These are phyloP conservation scores for Exophiala sp. DNA, from an alignment of 2,329 filamentous ascomycete species.

Conservation along the genomic window DNA sequence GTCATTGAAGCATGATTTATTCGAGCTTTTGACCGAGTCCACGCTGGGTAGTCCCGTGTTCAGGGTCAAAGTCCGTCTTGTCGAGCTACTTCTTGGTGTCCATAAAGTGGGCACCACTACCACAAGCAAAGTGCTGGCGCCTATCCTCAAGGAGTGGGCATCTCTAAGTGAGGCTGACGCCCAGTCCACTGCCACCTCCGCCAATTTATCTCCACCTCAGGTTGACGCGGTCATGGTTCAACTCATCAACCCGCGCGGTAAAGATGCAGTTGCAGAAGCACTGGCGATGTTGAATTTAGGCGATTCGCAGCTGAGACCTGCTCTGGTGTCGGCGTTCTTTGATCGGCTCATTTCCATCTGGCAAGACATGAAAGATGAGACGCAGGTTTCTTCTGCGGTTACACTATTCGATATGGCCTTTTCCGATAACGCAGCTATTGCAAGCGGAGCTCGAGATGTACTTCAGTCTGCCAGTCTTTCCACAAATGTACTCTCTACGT, in stretches of 20 bases:
- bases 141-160: slow-evolving; percentile 68
- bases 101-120: slow-evolving; percentile 68
- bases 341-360: slow-evolving; percentile 68
- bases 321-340: slow-evolving; percentile 65
- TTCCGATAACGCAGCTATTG: slow-evolving; percentile 28
- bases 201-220: slow-evolving; percentile 47
- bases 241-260: slow-evolving; percentile 54
- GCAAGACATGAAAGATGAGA: slow-evolving; percentile 46
- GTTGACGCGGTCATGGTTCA: slow-evolving; percentile 53
- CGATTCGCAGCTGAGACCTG: slow-evolving; percentile 39
- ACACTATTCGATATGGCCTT: slow-evolving; percentile 43
- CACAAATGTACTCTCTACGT: slow-evolving; percentile 56
- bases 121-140: slow-evolving; percentile 72
- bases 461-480: slow-evolving; percentile 21
- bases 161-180: slow-evolving; percentile 52
- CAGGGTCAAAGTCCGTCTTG: slow-evolving; percentile 65
- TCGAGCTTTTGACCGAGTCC: slow-evolving; percentile 72
- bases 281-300: slow-evolving; percentile 49
- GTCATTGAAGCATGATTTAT: slow-evolving; percentile 60
- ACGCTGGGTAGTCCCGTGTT: slow-evolving; percentile 65
- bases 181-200: slow-evolving; percentile 46
- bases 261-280: slow-evolving; percentile 55
- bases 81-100: slow-evolving; percentile 70
- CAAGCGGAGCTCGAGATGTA: slow-evolving; percentile 19
- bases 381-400: slow-evolving; percentile 36